Conservation (phyloP, 305 asterid species). For the Rubia tinctorum region DNA sequence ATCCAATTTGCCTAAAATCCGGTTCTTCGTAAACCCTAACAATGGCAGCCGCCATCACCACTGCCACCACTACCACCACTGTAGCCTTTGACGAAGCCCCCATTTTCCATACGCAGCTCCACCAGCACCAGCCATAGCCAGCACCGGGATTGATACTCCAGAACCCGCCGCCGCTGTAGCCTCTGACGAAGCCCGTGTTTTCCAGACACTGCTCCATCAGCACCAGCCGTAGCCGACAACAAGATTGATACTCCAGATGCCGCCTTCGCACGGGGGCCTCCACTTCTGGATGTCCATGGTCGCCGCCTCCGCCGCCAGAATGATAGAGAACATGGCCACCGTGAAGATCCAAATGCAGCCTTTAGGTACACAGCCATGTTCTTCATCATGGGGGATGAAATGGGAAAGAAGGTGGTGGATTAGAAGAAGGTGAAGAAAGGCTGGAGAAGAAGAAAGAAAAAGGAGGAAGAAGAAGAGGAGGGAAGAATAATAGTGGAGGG, state of each 20-base stretch:
- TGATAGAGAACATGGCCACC: slow-evolving; percentile 95
- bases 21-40: slow-evolving; percentile 2
- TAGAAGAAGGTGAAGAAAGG: too few relatives aligned
- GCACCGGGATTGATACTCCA: too few relatives aligned
- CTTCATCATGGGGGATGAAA: too few relatives aligned
- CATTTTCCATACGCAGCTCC: too few relatives aligned
- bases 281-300: slow-evolving; percentile 89
- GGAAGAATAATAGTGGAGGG: too few relatives aligned
- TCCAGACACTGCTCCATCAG: slow-evolving; percentile 51
- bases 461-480: too few relatives aligned
- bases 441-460: too few relatives aligned
- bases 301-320: slow-evolving; percentile 86
- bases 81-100: too few relatives aligned
- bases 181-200: slow-evolving; percentile 56
- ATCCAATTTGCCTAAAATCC: too few relatives aligned
- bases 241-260: slow-evolving; percentile 23
- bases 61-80: slow-evolving; percentile 41
- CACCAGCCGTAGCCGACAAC: slow-evolving; percentile 12
- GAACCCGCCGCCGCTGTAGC: slow-evolving; percentile 27
- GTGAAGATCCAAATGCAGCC: slow-evolving; percentile 84
- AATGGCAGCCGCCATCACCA: slow-evolving; percentile 19
- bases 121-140: too few relatives aligned
- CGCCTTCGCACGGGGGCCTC: slow-evolving; percentile 72
- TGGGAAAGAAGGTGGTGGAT: too few relatives aligned
- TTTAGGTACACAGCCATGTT: too few relatives aligned